Percentiles rank a stretch among this genome's conserved stretches.
Evolutionary conservation across 495 filamentous ascomycete genomes (phyloP).

Genomic region (Baudoinia panamericana): DNA sequence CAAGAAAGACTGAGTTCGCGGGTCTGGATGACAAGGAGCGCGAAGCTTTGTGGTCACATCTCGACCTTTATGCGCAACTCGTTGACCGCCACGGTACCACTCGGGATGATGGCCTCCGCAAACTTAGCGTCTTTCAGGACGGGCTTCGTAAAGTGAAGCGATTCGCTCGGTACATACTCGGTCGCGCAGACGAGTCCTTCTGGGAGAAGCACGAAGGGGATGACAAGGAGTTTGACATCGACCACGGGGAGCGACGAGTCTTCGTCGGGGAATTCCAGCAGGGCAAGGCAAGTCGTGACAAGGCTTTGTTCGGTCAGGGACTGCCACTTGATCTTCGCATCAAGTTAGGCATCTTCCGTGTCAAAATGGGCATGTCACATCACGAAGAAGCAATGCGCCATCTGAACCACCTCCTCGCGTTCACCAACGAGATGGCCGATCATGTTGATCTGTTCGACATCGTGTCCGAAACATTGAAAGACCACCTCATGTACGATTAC

Average conservation of each 20-base stretch:
- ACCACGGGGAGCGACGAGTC: slow-evolving; percentile 49
- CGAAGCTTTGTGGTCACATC: slow-evolving; percentile 55
- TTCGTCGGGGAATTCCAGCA: slow-evolving; percentile 44
- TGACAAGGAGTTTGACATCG: slow-evolving; percentile 83
- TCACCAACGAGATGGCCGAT: slow-evolving; percentile 39
- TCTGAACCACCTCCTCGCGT: slow-evolving; percentile 44
- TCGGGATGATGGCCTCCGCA: slow-evolving; percentile 32
- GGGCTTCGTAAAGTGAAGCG: slow-evolving; percentile 55
- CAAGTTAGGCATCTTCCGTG: slow-evolving; percentile 69
- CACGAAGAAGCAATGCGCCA: slow-evolving; percentile 62
- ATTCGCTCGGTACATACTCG: slow-evolving; percentile 68
- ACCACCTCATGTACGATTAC: slow-evolving; percentile 40
- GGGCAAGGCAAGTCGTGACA: slow-evolving; percentile 38
- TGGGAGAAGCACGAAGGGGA: slow-evolving; percentile 65
- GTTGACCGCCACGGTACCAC: slow-evolving; percentile 31
- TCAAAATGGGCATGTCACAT: slow-evolving; percentile 47
- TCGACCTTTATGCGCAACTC: slow-evolving; percentile 74
- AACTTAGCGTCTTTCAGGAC: slow-evolving; percentile 21
- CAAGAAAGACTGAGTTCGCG: background rate
- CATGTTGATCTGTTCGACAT: slow-evolving; percentile 55
- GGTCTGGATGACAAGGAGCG: slow-evolving; percentile 35
- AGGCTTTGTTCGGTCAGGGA: slow-evolving; percentile 50
- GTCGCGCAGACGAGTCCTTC: slow-evolving; percentile 55
- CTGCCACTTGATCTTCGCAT: slow-evolving; percentile 72
- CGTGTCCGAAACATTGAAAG: slow-evolving; percentile 53